Evolutionary conservation across 805 yeast genomes (phyloP).

Genomic region (Wickerhamiella shivajii): DNA sequence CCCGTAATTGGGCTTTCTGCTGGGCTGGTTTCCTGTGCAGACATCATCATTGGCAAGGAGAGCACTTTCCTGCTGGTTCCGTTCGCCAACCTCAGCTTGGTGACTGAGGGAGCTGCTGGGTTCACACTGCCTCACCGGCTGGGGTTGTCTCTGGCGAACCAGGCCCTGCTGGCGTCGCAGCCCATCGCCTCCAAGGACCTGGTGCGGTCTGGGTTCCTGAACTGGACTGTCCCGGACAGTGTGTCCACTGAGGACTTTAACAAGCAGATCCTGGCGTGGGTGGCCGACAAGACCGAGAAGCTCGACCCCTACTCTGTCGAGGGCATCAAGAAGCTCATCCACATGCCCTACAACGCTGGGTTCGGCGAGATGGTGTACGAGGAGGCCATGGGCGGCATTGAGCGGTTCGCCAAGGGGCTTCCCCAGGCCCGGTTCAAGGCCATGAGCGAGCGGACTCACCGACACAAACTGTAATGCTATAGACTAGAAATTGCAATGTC

Average conservation of each 20-base stretch:
- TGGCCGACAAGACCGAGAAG: conserved; percentile 27
- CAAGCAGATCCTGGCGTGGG: conserved; percentile 28
- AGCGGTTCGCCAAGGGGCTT: conserved; percentile 53
- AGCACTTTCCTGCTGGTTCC: conserved; percentile 54
- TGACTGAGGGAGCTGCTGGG: conserved; percentile 67
- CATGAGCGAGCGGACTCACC: conserved; percentile 38
- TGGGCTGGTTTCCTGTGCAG: conserved; percentile 61
- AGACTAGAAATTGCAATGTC: too few relatives aligned
- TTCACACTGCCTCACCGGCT: conserved; percentile 52
- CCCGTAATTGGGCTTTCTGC: conserved; percentile 73
- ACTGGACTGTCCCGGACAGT: conserved; percentile 34
- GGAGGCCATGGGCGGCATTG: conserved; percentile 57
- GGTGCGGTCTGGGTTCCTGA: conserved; percentile 41
- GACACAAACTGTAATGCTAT: conserved; percentile 40
- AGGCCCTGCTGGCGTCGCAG: conserved; percentile 54
- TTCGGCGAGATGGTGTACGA: conserved; percentile 40
- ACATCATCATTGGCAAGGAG: conserved; percentile 45
- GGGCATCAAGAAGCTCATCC: conserved; percentile 33
- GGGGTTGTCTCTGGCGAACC: conserved; percentile 59
- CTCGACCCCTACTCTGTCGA: conserved; percentile 34
- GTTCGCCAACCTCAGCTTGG: conserved; percentile 68
- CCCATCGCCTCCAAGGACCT: conserved; percentile 51
- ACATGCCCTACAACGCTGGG: conserved; percentile 21
- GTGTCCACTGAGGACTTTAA: conserved; percentile 36
- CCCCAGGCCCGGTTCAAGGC: conserved; percentile 56